phyloP scores from a whole-genome alignment of 768 basidiomycete species.

The Trametes cinnabarina region DNA sequence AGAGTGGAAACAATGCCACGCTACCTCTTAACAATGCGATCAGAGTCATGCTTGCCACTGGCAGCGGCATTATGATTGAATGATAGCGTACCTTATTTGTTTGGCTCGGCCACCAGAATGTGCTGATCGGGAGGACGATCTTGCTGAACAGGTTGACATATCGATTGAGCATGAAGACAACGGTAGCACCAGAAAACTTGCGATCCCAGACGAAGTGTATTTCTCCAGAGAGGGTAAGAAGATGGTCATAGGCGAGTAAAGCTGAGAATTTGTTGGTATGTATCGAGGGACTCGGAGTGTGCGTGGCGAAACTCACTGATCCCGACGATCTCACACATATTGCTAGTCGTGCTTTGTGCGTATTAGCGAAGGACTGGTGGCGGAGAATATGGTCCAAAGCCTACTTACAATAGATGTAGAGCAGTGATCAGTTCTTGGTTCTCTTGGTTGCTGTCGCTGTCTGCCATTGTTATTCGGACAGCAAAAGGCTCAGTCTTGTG shows the following conservation, averaged over 20 bases:
- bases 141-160: conserved; percentile 9
- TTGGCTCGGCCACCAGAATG: conserved; percentile 11
- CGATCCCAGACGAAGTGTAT: conserved; percentile 14
- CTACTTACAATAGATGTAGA: no score
- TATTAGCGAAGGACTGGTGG: no score
- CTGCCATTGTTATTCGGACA: no score
- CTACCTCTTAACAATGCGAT: neutral
- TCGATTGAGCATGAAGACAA: conserved; percentile 16
- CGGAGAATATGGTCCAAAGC: no score
- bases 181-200: conserved; percentile 14
- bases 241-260: conserved; percentile 12
- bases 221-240: conserved; percentile 8
- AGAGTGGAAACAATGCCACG: no score
- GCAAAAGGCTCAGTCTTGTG: neutral
- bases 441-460: no score
- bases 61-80: no score
- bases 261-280: neutral
- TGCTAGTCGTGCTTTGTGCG: neutral
- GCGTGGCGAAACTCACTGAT: neutral
- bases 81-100: neutral
- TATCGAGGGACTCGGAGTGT: no score
- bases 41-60: neutral
- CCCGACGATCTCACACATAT: neutral
- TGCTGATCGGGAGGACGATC: conserved; percentile 1
- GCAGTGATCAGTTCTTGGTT: no score